Base-by-base conservation (phyloP, 352 stramenopile genomes). In the Globisporangium okanoganense region DNA sequence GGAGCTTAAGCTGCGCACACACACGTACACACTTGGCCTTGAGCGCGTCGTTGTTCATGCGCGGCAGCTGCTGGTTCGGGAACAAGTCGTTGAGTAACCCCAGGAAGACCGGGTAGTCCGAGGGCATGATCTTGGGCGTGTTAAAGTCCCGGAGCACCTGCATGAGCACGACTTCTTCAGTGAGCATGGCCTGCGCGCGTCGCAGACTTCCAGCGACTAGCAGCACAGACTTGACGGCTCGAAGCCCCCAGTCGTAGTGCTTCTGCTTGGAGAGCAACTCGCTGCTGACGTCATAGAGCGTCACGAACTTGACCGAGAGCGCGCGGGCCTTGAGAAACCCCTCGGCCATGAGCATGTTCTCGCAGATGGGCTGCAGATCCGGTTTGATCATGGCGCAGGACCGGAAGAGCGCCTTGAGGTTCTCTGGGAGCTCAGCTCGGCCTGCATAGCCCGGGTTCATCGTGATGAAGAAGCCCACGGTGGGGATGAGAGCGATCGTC, bases 101-200 rank as follows among this genome's bases (percentile, higher is more conserved):
- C 27, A 98, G 79, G 72, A 99, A 99, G 31, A 98, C 93, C 3
- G 92, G 88, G 43, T 93, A 96, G 59, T 99, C 95, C 8, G 95
- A 75, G 5, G 87, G 81, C 4, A 97, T 78, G 50, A 98, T 92
- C 53, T 97, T 96, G 0, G 96, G 94, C 0, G 92, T 97, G 69
- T 99, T 99, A 61, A 98, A 98, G 72, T 99, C 95, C 48, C 94
- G 89, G 29, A 99, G 82, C 22, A 97, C 96, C 61, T 97, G 86
- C 92, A 98, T 97, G 18, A 99, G 74, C 56, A 99, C 95, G 31
- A 87, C 84, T 20, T 93, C 89, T 72, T 98, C 96, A 0, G 60
- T 73, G 16, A 96, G 78, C 1, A 80, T 73, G 3, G 85, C 75
- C 43, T 97, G 87, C 3, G 85, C 78, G 41, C 94, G 88, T 55